Evolutionary conservation across 331 rosid genomes (phyloP).

Genomic region (Rhamnella rubrinervis): DNA sequence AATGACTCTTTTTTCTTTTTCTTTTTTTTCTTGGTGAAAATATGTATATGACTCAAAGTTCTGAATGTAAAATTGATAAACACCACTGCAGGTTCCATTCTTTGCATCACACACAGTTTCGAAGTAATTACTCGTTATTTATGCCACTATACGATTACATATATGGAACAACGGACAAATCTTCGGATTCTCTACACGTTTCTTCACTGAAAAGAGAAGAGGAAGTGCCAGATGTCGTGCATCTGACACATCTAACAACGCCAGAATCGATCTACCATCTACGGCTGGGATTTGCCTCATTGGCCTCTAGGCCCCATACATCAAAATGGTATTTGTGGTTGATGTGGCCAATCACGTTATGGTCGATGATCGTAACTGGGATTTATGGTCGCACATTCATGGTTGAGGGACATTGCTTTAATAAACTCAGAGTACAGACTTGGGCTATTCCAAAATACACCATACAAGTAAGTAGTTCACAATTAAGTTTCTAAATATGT

Average conservation of each 20-base stretch:
- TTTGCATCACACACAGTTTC: slow-evolving; percentile 75
- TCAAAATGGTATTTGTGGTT: slow-evolving; percentile 54
- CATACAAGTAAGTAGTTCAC: slow-evolving; percentile 16
- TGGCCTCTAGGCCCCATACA: slow-evolving; percentile 58
- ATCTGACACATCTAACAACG: slow-evolving; percentile 54
- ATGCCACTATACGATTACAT: slow-evolving; percentile 84
- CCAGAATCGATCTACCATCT: slow-evolving; percentile 67
- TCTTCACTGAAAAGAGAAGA: slow-evolving; percentile 45
- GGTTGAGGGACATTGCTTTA: slow-evolving; percentile 50
- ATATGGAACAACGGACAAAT: slow-evolving; percentile 65
- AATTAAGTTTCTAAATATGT: too few relatives aligned
- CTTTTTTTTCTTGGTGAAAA: too few relatives aligned
- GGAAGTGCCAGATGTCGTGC: slow-evolving; percentile 34
- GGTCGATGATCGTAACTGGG: slow-evolving; percentile 51
- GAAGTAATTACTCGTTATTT: slow-evolving; percentile 71
- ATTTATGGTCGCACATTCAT: slow-evolving; percentile 55
- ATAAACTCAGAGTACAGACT: slow-evolving; percentile 54
- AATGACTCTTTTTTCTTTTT: too few relatives aligned
- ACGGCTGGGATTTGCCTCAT: slow-evolving; percentile 57
- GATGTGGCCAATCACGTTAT: slow-evolving; percentile 71
- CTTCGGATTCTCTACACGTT: slow-evolving; percentile 31
- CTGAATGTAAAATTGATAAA: too few relatives aligned
- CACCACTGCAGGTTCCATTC: slow-evolving; percentile 56
- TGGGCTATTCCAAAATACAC: slow-evolving; percentile 65
- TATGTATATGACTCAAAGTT: too few relatives aligned